Base-by-base conservation (phyloP, 176 grass and related monocot species). In the Puya raimondii region DNA sequence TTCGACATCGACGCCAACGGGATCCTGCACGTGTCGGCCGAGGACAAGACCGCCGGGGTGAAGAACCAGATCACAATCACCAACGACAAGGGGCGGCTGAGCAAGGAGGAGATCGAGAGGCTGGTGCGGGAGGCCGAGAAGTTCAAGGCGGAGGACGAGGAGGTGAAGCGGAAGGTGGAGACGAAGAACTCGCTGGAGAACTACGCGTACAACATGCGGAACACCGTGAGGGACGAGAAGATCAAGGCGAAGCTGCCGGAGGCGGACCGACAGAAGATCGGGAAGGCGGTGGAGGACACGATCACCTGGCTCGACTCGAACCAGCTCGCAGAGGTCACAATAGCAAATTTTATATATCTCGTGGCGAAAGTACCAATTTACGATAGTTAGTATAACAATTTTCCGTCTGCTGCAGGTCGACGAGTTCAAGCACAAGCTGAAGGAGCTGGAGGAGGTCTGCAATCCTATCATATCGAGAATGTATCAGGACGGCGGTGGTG, bases 1-100 rank as follows among this genome's bases (percentile, higher is more conserved):
- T 76, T 76, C 64, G 74, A 76, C 64, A 68, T 76, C 49, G 74
- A 76, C 15, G 74, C 74, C 16, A 76, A 76, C n/a, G 74, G 74
- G 20, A 76, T 76, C 49, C n/a, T 76, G 13, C 66, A 76, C 74
- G 74, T 76, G 13, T 76, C 74, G 3, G 74, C 74, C 1, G 74
- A 76, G 64, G 74, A 76, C 26, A 76, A 76, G 64, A 76, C 74
- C 11, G 74, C 74, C n/a, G 74, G 74, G 1, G 64, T 76, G 50
- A 76, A 76, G 64, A 76, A 76, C 51, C 16, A 14, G 64, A 76
- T 76, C 25, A 76, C 64, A 3, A 76, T 76, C 10, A 76, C 74
- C 50, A 76, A 76, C 25, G 74, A 76, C 50, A 76, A 76, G 64
- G 74, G 74, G 14, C 50, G 74, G 64, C 74, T 76, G 74, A 68